Base-by-base conservation (phyloP, 2,329 filamentous ascomycete species). In the Camptophora hylomeconis region DNA sequence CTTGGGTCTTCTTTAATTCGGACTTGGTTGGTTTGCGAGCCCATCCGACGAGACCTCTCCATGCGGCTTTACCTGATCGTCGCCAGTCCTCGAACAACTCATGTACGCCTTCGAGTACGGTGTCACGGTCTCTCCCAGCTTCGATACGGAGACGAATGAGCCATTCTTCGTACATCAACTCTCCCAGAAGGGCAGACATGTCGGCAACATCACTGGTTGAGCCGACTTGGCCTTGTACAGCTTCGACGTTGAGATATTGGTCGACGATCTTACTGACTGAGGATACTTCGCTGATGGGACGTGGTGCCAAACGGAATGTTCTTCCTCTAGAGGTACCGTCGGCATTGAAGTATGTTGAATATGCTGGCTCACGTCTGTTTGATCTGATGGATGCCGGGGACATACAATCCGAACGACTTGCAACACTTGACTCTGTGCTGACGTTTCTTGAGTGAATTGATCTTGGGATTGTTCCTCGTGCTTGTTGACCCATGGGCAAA, bases 91-190 rank as follows among this genome's bases (percentile, higher is more conserved):
- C 68, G 33, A 76, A 58, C 13, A 72, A 61, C 37, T 61, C 60
- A 12, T 66, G 62, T 11, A 74, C 60, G 15, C 67, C 67, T 33
- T 67, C 60, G 35, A 69, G 39, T 26, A 64, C 51, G 29, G 50
- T 53, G 36, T 55, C 53, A 39, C 65, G 58, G 20, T 57, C 56
- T 53, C 80, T 75, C 10, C 77, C 75, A 15, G 33, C n/a, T 10
- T 29, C 14, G 12, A 24, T 20, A 58, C 89, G 80, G 46, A 87
- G 69, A 48, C 83, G 81, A 42, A 94, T 60, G 53, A 95, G 69
- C 89, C 89, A 98, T 52, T 82, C 80, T 67, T 98, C 89, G 87
- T 86, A 98, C 51, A 76, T 75, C 75, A 84, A 89, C 15, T 79
- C 76, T 4, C 83, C 89, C 1, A 87, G 72, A 21, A 95, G 59